Evolutionary conservation across 2,329 filamentous ascomycete species (phyloP), one percentile per base, ranked within the genome.

Genomic region (Nannizzia gypsea): DNA sequence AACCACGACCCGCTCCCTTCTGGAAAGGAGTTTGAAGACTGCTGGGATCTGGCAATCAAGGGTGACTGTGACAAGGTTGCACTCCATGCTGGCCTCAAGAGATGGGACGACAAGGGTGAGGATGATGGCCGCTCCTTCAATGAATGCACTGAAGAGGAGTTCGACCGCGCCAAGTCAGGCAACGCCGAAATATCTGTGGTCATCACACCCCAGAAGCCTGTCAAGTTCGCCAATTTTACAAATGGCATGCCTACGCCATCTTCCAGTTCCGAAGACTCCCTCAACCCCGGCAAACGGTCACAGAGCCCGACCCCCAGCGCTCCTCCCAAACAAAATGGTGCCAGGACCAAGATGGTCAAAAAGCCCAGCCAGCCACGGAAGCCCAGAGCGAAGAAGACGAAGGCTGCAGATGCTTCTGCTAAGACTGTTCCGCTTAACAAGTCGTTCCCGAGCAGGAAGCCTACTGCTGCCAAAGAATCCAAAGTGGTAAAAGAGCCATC

Each of bases 51-150:
- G 62, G 84, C 97, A 17, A 87, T 99, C 38, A 85, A 84, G 64
- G 91, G 90, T 20, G 87, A 88, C 67, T 93, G 89, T 69, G 93
- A 99, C 70, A 85, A 90, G 64, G 87, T 99, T 42, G 93, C 93
- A 20, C 81, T 80, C 56, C 77, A 90, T 42, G 87, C 85, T 15
- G 82, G 82, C 22, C 73, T 85, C 72, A 78, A 78, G 58, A 76
- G 74, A 61, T 85, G 82, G 82, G 74, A 84, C 64, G 81, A 84
- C 60, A 65, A 70, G 56, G 68, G 68, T 5, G 69, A 72, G 6
- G 72, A 74, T n/a, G 31, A 36, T 36, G 31, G 13, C 31, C 31
- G 31, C 8, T 55, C 73, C 13, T 74, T 75, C 42, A 70, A 76
- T 59, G 73, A 77, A 59, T 76, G 77, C 66, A 70, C 72, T n/a